Percentiles rank a stretch among this genome's conserved stretches.
These are phyloP conservation scores for Thraustochytrium striatum DNA, from an alignment of 352 stramenopile species.

Conservation along the genomic window DNA sequence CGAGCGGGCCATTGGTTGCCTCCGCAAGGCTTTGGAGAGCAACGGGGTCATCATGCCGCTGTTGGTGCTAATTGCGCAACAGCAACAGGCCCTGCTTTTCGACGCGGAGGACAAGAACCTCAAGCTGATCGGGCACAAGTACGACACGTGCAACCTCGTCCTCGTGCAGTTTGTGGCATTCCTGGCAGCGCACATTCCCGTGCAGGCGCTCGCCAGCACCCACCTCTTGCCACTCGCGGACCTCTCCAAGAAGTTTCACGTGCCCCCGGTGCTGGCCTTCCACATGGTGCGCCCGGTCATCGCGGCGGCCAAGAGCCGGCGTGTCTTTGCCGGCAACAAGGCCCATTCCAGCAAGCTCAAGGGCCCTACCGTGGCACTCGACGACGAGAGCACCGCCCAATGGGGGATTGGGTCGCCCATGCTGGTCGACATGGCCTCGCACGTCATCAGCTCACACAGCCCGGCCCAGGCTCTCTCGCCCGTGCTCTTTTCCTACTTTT, in stretches of 20 bases:
- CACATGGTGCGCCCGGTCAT: conserved; percentile 28
- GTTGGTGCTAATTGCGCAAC: conserved; percentile 42
- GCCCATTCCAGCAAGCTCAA: conserved; percentile 15
- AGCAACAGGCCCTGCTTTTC: conserved; percentile 5
- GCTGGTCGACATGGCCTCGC: not conserved
- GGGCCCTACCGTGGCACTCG: not conserved
- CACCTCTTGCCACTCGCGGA: conserved; percentile 27
- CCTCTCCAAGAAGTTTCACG: not conserved
- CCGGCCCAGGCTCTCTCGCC: conserved; percentile 6
- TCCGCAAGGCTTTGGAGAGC: conserved; percentile 8
- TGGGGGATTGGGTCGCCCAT: not conserved
- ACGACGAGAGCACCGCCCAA: not conserved
- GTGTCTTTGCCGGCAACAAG: not conserved
- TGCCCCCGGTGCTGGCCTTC: conserved; percentile 21
- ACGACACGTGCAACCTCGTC: conserved; percentile 26
- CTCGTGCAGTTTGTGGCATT: conserved; percentile 36
- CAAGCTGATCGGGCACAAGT: conserved; percentile 44
- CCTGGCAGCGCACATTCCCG: conserved; percentile 15
- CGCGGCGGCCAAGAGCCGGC: not conserved
- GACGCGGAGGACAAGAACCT: conserved; percentile 22
- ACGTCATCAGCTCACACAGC: not conserved
- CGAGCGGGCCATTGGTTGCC: not conserved
- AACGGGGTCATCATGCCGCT: conserved; percentile 23
- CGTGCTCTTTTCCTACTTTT: not conserved
- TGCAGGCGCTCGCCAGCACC: not conserved